Evolutionary conservation across 768 basidiomycete species (phyloP).

Genomic region (Suillus americanus): DNA sequence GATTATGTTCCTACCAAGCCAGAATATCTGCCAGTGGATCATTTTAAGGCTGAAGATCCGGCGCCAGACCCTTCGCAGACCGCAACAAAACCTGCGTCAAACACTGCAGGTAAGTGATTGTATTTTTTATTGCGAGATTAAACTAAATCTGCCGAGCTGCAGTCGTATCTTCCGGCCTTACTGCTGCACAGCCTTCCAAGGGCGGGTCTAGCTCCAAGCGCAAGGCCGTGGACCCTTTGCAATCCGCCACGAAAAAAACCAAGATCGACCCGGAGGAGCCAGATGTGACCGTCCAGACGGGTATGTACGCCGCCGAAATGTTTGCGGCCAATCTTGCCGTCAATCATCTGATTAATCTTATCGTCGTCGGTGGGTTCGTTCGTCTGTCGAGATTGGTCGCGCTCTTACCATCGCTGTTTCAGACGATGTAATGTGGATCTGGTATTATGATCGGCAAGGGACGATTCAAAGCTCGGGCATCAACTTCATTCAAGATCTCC

Average conservation of each 20-base stretch:
- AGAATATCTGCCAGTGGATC: no score
- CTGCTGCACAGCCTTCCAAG: no score
- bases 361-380: not conserved
- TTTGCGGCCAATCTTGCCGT: not conserved
- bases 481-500: not conserved
- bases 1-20: no score
- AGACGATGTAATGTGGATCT: slow-evolving; percentile 5
- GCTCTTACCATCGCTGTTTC: not conserved
- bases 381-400: not conserved
- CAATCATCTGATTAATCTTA: not conserved
- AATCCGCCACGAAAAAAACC: not conserved
- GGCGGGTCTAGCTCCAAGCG: not conserved
- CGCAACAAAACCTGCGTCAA: no score
- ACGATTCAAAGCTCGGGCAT: not conserved
- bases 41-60: no score
- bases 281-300: not conserved
- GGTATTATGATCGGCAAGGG: not conserved
- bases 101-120: no score
- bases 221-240: not conserved
- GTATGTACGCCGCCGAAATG: not conserved
- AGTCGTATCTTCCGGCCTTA: no score
- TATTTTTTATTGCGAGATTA: not conserved
- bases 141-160: not conserved
- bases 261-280: not conserved
- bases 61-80: no score